Evolutionary conservation across 495 filamentous ascomycete species (phyloP), one percentile per base, ranked within the genome.

Genomic region (Cairneyella variabilis): DNA sequence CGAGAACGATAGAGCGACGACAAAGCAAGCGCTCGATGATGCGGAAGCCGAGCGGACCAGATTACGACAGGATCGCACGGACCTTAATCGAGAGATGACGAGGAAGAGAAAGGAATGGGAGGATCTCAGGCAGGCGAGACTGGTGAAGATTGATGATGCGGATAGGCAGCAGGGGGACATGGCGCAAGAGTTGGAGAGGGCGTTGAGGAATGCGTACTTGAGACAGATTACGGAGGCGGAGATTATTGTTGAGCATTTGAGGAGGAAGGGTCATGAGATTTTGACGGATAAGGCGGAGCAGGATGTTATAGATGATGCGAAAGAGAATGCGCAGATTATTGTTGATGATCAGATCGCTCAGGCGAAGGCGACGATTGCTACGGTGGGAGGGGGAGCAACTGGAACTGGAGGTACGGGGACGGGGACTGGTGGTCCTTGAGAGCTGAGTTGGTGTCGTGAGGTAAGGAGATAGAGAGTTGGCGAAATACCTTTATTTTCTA

Each of bases 181-280:
- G 5, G 47, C 21, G 7, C 22, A 38, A 17, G 25, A 32, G 18
- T 36, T 18, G 11, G 1, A 48, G 2, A 6, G 3, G 42, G 26
- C 48, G 32, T 43, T 48, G 41, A 54, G 55, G 38, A 48, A 38
- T 20, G 61, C 34, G 37, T 30, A 59, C 32, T 46, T 56, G 28
- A 57, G 38, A 50, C 53, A 47, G 22, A 47, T 62, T 48, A 45
- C 48, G 52, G 52, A 60, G 36, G 32, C 23, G 23, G 47, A 60
- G 32, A 34, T 56, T 14, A 23, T 60, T 2, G 12, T 48, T n/a
- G 42, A 60, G 18, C 37, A 52, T 37, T 37, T 56, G 47, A 56
- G 27, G 17, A 28, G 40, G 25, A 41, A 14, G 26, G 1, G 36
- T 9, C 2, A 21, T 14, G 34, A 41, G 25, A 20, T 42, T 14